Evolutionary conservation across 1,139 yeast genomes (phyloP).

Genomic region (Candida gigantensis): DNA sequence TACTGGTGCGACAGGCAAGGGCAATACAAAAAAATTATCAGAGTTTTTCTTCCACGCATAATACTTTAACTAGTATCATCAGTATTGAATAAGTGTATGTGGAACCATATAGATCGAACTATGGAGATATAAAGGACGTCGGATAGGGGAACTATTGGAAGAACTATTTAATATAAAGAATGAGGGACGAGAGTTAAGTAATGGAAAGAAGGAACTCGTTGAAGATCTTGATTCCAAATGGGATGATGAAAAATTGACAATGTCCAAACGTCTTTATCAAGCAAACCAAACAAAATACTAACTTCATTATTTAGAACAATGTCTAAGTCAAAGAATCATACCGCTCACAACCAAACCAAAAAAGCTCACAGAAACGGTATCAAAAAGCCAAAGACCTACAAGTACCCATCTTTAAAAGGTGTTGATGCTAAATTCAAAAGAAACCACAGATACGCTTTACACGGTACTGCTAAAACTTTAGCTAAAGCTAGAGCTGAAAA

Average conservation of each 20-base stretch:
- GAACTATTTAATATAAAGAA: background rate
- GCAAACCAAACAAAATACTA: slow-evolving; percentile 23
- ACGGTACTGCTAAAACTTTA: slow-evolving; percentile 93
- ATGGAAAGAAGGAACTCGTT: background rate
- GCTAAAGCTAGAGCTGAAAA: slow-evolving; percentile 70
- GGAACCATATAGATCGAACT: background rate
- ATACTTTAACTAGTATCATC: slow-evolving; percentile 2
- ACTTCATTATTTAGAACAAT: slow-evolving; percentile 45
- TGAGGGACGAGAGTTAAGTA: background rate
- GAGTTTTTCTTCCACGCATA: background rate
- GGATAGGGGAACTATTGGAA: too few relatives aligned
- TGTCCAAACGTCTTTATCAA: too few relatives aligned
- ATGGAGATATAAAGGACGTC: background rate
- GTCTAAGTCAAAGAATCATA: slow-evolving; percentile 99
- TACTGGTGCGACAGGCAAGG: slow-evolving; percentile 1
- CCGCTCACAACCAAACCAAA: slow-evolving; percentile 99
- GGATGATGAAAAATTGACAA: background rate
- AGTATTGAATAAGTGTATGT: slow-evolving; percentile 8
- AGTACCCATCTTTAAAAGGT: slow-evolving; percentile 97
- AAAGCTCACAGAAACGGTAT: slow-evolving; percentile 99
- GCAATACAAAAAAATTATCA: slow-evolving; percentile 3
- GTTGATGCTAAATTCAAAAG: slow-evolving; percentile 99
- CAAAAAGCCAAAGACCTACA: slow-evolving; percentile 98
- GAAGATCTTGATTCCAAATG: background rate
- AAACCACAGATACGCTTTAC: slow-evolving; percentile 99